Evolutionary conservation across 768 basidiomycete genomes (phyloP), one percentile per base, ranked within the genome.

Genomic region (Auriscalpium microsporum): DNA sequence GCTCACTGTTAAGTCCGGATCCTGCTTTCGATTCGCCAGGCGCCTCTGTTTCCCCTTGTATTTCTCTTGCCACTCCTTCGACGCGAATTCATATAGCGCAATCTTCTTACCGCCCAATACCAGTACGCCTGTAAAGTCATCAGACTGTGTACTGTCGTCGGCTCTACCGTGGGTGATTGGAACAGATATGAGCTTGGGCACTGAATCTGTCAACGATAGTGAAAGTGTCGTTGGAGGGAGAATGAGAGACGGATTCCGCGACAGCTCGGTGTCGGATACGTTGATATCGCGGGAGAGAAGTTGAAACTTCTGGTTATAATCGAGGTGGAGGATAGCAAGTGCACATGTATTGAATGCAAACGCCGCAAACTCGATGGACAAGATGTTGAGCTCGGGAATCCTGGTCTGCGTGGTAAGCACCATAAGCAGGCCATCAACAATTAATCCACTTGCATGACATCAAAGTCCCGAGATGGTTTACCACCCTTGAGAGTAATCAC

Each of bases 101-200:
- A 90, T 73, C 65, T 80, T 81, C 28, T 73, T 75, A 0, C 87
- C 87, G 54, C 90, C 89, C 1, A 87, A 63, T 6, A 92, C 74
- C 23, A 92, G 68, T 9, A 91, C 88, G n/a, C 87, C 88, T n/a
- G 72, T 69, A 55, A 78, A 70, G 4, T 58, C 56, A n/a, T 57
- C 56, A 13, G 40, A 42, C 17, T 1, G 40, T 7, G 17, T 17
- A 14, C 14, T 14, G 4, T 71, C 68, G 0, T 72, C 66, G 14
- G 34, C 16, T 45, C 42, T 19, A 23, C 70, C 70, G 2, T 63
- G 65, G 7, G 75, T 71, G 56, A 61, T 63, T 10, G 78, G 76
- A 8, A 71, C 57, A 14, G 68, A 48, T 19, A 67, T 57, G 13
- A 72, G 65, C 14, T 58, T 48, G 0, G 63, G 66, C 2, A 66